phyloP scores from a whole-genome alignment of 257 asterid genomes.

The Verbascum thapsus region DNA sequence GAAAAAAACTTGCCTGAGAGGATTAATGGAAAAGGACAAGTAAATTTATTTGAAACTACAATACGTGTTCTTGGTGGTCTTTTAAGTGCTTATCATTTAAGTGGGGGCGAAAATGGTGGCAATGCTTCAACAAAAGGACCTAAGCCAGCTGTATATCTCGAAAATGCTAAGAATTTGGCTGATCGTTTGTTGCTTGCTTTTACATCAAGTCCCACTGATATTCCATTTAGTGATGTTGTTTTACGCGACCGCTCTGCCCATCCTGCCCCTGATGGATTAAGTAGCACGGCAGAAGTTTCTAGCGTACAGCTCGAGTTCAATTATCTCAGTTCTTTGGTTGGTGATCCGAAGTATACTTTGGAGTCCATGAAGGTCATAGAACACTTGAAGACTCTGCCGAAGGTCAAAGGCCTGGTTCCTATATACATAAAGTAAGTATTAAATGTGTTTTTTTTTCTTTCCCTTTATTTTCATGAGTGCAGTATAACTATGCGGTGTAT shows the following conservation, averaged over 20 bases:
- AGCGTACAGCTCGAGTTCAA: conserved; percentile 93
- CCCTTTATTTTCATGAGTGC: conserved; percentile 8
- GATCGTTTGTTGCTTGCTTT: conserved; percentile 85
- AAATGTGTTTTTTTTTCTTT: background rate
- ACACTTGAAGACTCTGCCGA: conserved; percentile 75
- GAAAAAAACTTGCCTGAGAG: conserved; percentile 71
- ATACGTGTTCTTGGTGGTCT: conserved; percentile 92
- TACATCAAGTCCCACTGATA: conserved; percentile 76
- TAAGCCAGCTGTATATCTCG: conserved; percentile 74
- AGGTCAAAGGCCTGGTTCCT: conserved; percentile 93
- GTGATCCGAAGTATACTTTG: conserved; percentile 70
- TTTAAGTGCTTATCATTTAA: conserved; percentile 91
- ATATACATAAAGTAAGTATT: conserved; percentile 76
- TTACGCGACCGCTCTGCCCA: conserved; percentile 75
- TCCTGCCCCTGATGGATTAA: conserved; percentile 90
- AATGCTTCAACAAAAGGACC: conserved; percentile 59
- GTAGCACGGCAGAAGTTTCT: conserved; percentile 96
- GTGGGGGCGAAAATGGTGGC: conserved; percentile 64
- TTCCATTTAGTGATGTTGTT: conserved; percentile 88
- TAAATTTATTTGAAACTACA: conserved; percentile 91
- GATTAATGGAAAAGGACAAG: conserved; percentile 77
- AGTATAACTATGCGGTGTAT: background rate
- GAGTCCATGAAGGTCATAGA: conserved; percentile 96
- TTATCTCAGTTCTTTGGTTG: conserved; percentile 80
- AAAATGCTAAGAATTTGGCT: conserved; percentile 84